These are phyloP conservation scores for Syzygium aqueum DNA, from an alignment of 345 rosid species.

Conservation along the genomic window DNA sequence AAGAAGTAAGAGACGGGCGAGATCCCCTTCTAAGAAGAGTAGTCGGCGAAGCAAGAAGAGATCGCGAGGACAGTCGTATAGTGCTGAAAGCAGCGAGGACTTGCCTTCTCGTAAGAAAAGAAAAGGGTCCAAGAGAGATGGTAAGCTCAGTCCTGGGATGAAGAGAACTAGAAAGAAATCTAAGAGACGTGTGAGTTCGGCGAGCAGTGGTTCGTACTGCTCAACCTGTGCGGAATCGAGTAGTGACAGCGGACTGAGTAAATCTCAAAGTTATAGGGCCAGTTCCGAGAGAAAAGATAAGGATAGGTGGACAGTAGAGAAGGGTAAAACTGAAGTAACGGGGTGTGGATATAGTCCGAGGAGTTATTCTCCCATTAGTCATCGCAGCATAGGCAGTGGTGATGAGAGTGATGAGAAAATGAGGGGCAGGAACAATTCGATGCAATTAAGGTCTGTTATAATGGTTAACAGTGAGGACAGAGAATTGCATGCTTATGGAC, in stretches of 20 bases:
- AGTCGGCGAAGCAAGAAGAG: constrained; percentile 46
- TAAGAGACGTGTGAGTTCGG: constrained; percentile 31
- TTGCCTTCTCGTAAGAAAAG: constrained; percentile 17
- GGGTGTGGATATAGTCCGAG: constrained; percentile 22
- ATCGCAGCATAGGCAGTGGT: constrained; percentile 14
- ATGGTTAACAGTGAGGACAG: constrained; percentile 21
- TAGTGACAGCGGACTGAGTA: constrained; percentile 28
- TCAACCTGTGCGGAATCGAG: constrained; percentile 21
- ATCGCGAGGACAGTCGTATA: constrained; percentile 29
- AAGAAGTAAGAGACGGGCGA: constrained; percentile 27
- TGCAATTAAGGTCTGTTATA: constrained; percentile 54
- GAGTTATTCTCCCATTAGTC: constrained; percentile 21
- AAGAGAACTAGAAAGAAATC: constrained; percentile 27
- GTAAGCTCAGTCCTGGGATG: constrained; percentile 16
- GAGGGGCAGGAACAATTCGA: constrained; percentile 16
- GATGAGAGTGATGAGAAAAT: constrained; percentile 23
- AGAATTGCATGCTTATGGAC: constrained; percentile 16
- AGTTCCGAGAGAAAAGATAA: constrained; percentile 22
- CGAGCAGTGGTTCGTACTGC: constrained; percentile 34
- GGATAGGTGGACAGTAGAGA: constrained; percentile 8
- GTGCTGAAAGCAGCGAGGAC: constrained; percentile 37
- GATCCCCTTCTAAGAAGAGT: constrained; percentile 24
- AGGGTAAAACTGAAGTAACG: constrained; percentile 8
- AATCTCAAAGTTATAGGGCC: constrained; percentile 23
- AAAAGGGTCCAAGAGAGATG: constrained; percentile 32